Evolutionary conservation across 1,139 yeast genomes (phyloP).

Genomic region (Yamadazyma epiphylla): DNA sequence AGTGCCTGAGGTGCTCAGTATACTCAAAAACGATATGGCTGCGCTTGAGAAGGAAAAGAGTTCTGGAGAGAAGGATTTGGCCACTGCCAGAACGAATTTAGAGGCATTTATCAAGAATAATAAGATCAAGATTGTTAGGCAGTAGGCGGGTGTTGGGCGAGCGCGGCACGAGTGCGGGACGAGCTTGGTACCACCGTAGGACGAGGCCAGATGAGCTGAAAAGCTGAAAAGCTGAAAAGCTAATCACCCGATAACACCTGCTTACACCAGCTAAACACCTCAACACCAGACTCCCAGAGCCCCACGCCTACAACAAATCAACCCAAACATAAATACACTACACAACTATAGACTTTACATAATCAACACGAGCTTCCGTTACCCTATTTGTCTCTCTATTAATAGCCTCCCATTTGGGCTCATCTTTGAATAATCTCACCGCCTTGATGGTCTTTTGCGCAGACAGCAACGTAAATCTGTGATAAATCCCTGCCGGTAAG

Average conservation of each 20-base stretch:
- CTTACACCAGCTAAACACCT: neutral
- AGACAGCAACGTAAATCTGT: conserved; percentile 75
- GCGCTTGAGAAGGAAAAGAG: conserved; percentile 41
- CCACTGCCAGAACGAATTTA: conserved; percentile 49
- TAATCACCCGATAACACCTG: no score
- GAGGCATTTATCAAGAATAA: conserved; percentile 66
- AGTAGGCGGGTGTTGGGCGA: no score
- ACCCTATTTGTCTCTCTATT: conserved; percentile 44
- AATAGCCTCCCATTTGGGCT: conserved; percentile 94
- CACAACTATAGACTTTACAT: conserved; percentile 28
- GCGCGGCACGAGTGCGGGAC: no score
- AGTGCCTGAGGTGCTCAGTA: conserved; percentile 70
- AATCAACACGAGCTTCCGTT: conserved; percentile 29
- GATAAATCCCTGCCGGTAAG: conserved; percentile 90
- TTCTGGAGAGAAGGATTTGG: conserved; percentile 43
- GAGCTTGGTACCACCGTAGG: no score
- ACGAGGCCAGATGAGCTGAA: no score
- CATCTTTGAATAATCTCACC: conserved; percentile 82
- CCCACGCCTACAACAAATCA: no score
- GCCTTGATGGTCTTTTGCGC: conserved; percentile 65
- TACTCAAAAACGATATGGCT: conserved; percentile 58
- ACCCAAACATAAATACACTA: no score
- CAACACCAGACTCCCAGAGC: neutral
- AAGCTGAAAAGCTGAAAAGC: no score
- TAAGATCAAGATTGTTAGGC: conserved; percentile 59